Conservation (phyloP, 305 asterid species). For the Rubia tinctorum region DNA sequence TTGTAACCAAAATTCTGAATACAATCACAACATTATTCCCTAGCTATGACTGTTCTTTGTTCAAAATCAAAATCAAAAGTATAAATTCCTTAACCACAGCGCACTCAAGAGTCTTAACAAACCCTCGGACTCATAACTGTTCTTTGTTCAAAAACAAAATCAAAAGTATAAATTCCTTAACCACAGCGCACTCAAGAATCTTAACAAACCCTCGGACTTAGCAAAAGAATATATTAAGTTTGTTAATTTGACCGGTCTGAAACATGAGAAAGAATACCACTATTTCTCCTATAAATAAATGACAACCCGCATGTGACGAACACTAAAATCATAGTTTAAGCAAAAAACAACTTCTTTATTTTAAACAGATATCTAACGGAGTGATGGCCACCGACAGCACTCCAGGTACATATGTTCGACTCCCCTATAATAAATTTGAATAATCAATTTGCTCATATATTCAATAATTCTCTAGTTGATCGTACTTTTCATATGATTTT, state of each 20-base stretch:
- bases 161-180: neutral
- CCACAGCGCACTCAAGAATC: neutral
- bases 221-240: neutral
- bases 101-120: neutral
- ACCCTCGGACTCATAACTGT: neutral
- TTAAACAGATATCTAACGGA: neutral
- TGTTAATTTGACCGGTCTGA: too few relatives aligned
- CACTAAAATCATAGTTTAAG: neutral
- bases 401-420: neutral
- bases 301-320: neutral
- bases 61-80: too few relatives aligned
- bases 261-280: too few relatives aligned
- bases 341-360: neutral
- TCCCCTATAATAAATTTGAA: too few relatives aligned
- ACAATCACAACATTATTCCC: too few relatives aligned
- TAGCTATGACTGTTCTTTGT: too few relatives aligned
- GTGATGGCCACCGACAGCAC: neutral
- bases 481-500: too few relatives aligned
- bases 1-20: too few relatives aligned
- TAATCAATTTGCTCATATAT: too few relatives aligned
- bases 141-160: too few relatives aligned
- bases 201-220: neutral
- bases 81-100: neutral
- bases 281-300: neutral
- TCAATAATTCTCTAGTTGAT: too few relatives aligned